Evolutionary conservation across 2,329 filamentous ascomycete species (phyloP).

Genomic region (Cryphonectria nitschkei): DNA sequence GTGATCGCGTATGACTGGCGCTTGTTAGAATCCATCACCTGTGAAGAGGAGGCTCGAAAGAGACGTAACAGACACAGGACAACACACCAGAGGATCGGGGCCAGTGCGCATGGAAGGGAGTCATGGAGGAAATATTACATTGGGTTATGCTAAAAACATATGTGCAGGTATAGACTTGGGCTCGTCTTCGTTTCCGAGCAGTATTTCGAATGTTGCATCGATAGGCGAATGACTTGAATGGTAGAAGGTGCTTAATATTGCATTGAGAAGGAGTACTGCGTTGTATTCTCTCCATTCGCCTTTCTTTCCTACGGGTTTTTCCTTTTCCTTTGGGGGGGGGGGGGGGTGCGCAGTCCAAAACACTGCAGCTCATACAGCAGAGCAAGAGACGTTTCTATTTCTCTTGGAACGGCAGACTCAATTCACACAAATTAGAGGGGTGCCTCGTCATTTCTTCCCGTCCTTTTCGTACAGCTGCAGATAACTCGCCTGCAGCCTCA

Average conservation of each 20-base stretch:
- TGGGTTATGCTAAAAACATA: conserved; percentile 28
- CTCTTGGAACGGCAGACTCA: neutral
- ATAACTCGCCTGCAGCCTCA: conserved; percentile 64
- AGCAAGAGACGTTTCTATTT: neutral
- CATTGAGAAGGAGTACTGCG: conserved; percentile 15
- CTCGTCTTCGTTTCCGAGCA: neutral
- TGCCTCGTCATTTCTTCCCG: conserved; percentile 2
- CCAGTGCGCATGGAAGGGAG: conserved; percentile 26
- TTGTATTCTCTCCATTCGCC: conserved; percentile 11
- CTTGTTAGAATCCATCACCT: conserved; percentile 38
- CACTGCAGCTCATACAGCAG: neutral
- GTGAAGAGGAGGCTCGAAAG: conserved; percentile 34
- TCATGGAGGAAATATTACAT: conserved; percentile 36
- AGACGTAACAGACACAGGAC: conserved; percentile 29
- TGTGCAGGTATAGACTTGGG: neutral
- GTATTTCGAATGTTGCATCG: neutral
- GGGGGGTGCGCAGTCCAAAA: neutral
- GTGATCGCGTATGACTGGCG: conserved; percentile 45
- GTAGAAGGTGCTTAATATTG: neutral
- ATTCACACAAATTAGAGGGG: neutral
- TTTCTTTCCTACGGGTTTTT: neutral
- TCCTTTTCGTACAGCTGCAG: conserved; percentile 52
- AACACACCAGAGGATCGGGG: conserved; percentile 18
- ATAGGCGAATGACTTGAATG: neutral
- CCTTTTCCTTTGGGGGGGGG: too few species aligned